These are phyloP conservation scores for Gracilaria domingensis DNA, from an alignment of 23 red algal species.

Conservation along the genomic window DNA sequence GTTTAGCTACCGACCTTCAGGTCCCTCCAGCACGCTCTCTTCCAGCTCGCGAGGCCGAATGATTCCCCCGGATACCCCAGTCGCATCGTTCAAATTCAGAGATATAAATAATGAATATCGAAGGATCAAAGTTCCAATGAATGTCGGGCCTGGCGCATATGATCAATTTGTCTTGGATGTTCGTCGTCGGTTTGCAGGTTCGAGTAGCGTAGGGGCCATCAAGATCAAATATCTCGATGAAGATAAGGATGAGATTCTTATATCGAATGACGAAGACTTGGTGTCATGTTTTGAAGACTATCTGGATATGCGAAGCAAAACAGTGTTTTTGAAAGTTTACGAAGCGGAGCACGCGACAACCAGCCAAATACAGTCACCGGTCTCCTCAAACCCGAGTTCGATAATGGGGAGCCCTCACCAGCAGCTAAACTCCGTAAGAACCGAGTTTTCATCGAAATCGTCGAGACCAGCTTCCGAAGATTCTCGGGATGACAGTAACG, in stretches of 20 bases:
- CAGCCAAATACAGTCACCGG: conserved; percentile 55
- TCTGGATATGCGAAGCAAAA: conserved; percentile 46
- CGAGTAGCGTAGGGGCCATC: conserved; percentile 45
- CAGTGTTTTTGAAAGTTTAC: conserved; percentile 48
- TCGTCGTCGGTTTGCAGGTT: conserved; percentile 59
- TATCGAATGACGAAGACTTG: conserved; percentile 80
- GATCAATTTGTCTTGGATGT: conserved; percentile 79
- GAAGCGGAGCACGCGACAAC: conserved; percentile 31
- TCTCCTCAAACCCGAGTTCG: conserved; percentile 67
- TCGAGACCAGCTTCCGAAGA: conserved; percentile 4
- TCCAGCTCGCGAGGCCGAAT: not conserved
- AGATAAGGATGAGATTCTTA: conserved; percentile 72
- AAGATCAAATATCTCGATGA: conserved; percentile 81
- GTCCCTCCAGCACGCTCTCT: conserved; percentile 18
- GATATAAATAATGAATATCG: conserved; percentile 76
- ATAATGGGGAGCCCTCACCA: conserved; percentile 36
- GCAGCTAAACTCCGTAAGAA: not conserved
- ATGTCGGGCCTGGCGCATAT: conserved; percentile 47
- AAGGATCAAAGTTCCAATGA: conserved; percentile 74
- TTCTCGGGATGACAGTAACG: not conserved
- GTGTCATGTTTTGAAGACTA: conserved; percentile 71
- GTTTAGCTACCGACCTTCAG: conserved; percentile 16
- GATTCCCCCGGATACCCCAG: conserved; percentile 27
- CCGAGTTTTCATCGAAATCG: not conserved
- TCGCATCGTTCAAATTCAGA: conserved; percentile 84